Evolutionary conservation across 441 rosid genomes (phyloP).

Genomic region (Jatropha podagrica): DNA sequence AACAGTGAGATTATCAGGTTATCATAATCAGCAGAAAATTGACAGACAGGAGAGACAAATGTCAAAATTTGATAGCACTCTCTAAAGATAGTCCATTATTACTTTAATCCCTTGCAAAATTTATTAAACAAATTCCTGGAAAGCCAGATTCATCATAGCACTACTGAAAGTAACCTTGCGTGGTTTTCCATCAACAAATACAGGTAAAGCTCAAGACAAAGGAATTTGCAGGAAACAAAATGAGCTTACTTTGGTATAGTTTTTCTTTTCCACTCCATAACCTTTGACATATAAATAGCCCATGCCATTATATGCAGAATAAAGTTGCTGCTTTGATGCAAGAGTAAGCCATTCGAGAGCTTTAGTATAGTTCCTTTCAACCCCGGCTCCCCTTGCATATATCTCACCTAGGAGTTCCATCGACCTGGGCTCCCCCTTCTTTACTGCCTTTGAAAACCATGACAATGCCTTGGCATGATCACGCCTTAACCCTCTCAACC

Average conservation of each 20-base stretch:
- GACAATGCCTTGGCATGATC: constrained; percentile 81
- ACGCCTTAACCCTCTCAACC: constrained; percentile 94
- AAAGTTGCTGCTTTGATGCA: constrained; percentile 76
- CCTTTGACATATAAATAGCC: constrained; percentile 96
- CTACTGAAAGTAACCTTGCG: background rate
- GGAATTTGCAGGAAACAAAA: background rate
- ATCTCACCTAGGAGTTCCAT: constrained; percentile 98
- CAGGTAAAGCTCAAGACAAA: background rate
- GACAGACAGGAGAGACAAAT: background rate
- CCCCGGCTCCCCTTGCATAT: constrained; percentile 96
- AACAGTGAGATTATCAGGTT: background rate
- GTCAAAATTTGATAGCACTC: background rate
- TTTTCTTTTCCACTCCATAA: constrained; percentile 91
- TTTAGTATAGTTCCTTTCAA: constrained; percentile 91
- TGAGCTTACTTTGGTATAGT: constrained; percentile 76
- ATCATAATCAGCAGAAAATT: background rate
- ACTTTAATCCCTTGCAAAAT: background rate
- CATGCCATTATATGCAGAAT: constrained; percentile 91
- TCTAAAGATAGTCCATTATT: background rate
- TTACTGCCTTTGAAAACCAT: constrained; percentile 90
- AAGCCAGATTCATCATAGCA: background rate
- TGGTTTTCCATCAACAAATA: background rate
- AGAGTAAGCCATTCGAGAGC: constrained; percentile 89
- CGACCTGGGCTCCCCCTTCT: constrained; percentile 88
- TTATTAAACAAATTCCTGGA: background rate